These are phyloP conservation scores for Leccinum disarticulatum DNA, from an alignment of 768 basidiomycete species.

Conservation along the genomic window DNA sequence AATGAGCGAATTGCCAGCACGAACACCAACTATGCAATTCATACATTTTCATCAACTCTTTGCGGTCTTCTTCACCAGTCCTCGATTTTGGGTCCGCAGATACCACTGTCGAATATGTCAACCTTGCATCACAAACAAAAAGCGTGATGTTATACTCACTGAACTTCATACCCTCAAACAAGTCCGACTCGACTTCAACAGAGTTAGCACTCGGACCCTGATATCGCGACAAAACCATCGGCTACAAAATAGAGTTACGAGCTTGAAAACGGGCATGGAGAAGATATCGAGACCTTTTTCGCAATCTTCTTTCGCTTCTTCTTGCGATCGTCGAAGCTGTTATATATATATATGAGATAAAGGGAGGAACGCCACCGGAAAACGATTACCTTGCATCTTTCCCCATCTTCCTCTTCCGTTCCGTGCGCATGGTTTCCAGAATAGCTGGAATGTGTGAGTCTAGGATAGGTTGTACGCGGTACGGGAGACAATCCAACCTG, in stretches of 20 bases:
- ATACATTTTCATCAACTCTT: slow-evolving; percentile 65
- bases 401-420: slow-evolving; percentile 76
- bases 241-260: slow-evolving; percentile 34
- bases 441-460: slow-evolving; percentile 42
- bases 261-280: not conserved
- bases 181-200: slow-evolving; percentile 55
- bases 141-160: slow-evolving; percentile 47
- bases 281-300: slow-evolving; percentile 29
- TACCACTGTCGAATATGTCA: slow-evolving; percentile 50
- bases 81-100: slow-evolving; percentile 71
- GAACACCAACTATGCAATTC: slow-evolving; percentile 15
- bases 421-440: slow-evolving; percentile 57
- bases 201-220: slow-evolving; percentile 62
- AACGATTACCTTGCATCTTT: slow-evolving; percentile 48
- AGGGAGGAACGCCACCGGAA: not conserved
- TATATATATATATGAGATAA: not conserved
- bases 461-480: not conserved
- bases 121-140: not conserved
- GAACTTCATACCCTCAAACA: slow-evolving; percentile 79
- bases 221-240: slow-evolving; percentile 62
- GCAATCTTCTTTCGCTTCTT: slow-evolving; percentile 27
- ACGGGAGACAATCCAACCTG: slow-evolving; percentile 42
- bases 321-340: slow-evolving; percentile 35
- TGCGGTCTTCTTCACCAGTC: slow-evolving; percentile 67
- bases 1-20: slow-evolving; percentile 3